Conservation (phyloP, 1,284 basidiomycete genomes). For the Schizophyllum amplum region DNA sequence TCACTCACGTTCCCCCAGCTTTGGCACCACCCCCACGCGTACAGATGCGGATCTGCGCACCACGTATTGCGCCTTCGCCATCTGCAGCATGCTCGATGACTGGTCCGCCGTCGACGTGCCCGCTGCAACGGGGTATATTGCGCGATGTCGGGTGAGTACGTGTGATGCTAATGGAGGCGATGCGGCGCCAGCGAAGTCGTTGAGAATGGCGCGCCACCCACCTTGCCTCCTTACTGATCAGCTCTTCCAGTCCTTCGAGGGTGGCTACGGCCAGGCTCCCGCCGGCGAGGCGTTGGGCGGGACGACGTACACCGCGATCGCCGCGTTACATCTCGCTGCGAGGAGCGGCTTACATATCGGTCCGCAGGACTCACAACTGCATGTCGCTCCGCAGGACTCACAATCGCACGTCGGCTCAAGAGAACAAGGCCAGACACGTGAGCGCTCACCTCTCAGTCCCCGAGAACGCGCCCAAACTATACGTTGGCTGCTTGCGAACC, state of each 20-base stretch:
- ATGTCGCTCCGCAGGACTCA: no score
- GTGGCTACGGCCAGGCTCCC: constrained; percentile 82
- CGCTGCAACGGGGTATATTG: constrained; percentile 55
- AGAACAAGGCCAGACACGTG: no score
- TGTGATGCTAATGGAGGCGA: constrained; percentile 2
- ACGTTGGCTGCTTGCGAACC: constrained; percentile 74
- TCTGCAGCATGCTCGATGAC: constrained; percentile 71
- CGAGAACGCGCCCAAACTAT: constrained; percentile 46
- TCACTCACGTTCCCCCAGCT: constrained; percentile 37
- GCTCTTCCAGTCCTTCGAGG: constrained; percentile 74
- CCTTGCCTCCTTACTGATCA: background rate
- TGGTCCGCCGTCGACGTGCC: constrained; percentile 68
- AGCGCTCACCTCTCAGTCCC: constrained; percentile 27
- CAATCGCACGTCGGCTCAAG: no score
- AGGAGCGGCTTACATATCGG: no score
- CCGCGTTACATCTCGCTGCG: constrained; percentile 58
- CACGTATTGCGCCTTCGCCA: constrained; percentile 82
- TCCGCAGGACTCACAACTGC: no score
- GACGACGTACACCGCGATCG: constrained; percentile 87
- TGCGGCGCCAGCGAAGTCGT: constrained; percentile 5
- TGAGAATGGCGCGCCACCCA: no score
- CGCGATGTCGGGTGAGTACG: constrained; percentile 62
- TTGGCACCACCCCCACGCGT: constrained; percentile 61
- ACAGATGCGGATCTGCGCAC: constrained; percentile 75
- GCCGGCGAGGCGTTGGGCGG: constrained; percentile 85